A percentile compares a stretch with the other conserved stretches of the same genome.
These are phyloP conservation scores for Lanmaoa rubissima DNA, from an alignment of 768 basidiomycete species.

Conservation along the genomic window DNA sequence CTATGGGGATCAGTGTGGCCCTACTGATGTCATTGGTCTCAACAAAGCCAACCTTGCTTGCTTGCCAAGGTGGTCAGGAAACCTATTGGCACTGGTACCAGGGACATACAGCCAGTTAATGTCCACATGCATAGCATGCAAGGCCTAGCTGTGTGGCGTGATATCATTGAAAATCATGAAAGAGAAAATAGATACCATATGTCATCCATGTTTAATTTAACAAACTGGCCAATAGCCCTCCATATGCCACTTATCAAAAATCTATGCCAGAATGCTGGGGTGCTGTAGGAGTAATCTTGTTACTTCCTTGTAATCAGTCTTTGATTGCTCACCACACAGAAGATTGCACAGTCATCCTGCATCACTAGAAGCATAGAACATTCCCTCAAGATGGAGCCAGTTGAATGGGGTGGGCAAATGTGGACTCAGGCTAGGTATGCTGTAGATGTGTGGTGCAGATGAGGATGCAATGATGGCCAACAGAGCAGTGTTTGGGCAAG, in stretches of 20 bases:
- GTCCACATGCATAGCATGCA: not conserved
- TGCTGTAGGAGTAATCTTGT: not conserved
- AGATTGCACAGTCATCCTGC: not conserved
- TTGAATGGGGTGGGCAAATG: slow-evolving; percentile 77
- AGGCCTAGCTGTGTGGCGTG: not conserved
- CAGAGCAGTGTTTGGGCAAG: slow-evolving; percentile 33
- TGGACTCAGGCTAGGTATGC: slow-evolving; percentile 38
- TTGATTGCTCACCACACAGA: slow-evolving; percentile 2
- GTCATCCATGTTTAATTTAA: not conserved
- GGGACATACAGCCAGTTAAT: not conserved
- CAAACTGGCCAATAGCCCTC: not conserved
- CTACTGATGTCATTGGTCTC: slow-evolving; percentile 6
- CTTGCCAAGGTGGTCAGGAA: not conserved
- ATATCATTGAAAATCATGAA: slow-evolving; percentile 12
- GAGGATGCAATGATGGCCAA: slow-evolving; percentile 21
- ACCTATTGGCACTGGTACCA: not conserved
- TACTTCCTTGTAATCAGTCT: not conserved
- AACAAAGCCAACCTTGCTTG: not conserved
- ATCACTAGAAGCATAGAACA: slow-evolving; percentile 5
- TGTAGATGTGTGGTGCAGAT: slow-evolving; percentile 2
- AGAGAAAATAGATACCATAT: not conserved
- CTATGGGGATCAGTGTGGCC: not conserved
- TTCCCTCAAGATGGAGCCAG: too few species aligned
- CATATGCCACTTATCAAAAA: not conserved
- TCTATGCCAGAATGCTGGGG: not conserved